Percentiles rank a stretch among this genome's conserved stretches.
Evolutionary conservation across 768 basidiomycete species (phyloP).

Genomic region (Cytidiella melzeri): DNA sequence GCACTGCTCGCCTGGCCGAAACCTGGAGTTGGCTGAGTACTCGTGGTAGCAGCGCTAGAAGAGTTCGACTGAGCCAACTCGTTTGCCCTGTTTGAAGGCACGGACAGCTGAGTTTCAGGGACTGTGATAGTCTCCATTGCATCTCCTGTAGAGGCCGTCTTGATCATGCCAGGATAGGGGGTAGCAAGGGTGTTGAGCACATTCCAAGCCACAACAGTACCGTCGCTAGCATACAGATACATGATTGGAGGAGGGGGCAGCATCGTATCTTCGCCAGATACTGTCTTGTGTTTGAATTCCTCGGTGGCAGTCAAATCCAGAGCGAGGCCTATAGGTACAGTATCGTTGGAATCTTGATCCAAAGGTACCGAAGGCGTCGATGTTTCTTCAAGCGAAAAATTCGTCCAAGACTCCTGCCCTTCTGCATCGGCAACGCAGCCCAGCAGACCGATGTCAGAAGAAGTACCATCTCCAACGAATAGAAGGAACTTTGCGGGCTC

Average conservation of each 20-base stretch:
- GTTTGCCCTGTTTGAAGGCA: background rate
- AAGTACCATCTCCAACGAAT: conserved; percentile 44
- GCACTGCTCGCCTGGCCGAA: background rate
- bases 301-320: conserved; percentile 55
- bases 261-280: conserved; percentile 36
- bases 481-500: conserved; percentile 36
- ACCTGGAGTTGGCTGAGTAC: background rate
- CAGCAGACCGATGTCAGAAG: conserved; percentile 44
- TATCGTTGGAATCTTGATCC: conserved; percentile 65
- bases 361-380: conserved; percentile 57
- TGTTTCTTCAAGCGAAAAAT: conserved; percentile 42
- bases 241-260: conserved; percentile 54
- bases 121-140: conserved; percentile 2
- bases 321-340: conserved; percentile 57
- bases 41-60: background rate
- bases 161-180: conserved; percentile 53
- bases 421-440: conserved; percentile 26
- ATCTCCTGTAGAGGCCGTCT: conserved; percentile 12
- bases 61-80: conserved; percentile 1
- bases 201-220: conserved; percentile 70
- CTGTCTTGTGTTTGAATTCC: conserved; percentile 30
- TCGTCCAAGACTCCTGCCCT: conserved; percentile 35
- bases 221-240: conserved; percentile 75
- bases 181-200: conserved; percentile 48
- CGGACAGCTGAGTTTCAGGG: background rate